Percentiles rank a stretch among this genome's conserved stretches.
phyloP scores from a whole-genome alignment of 2,329 filamentous ascomycete species.

The Pyrenochaeta sp. region DNA sequence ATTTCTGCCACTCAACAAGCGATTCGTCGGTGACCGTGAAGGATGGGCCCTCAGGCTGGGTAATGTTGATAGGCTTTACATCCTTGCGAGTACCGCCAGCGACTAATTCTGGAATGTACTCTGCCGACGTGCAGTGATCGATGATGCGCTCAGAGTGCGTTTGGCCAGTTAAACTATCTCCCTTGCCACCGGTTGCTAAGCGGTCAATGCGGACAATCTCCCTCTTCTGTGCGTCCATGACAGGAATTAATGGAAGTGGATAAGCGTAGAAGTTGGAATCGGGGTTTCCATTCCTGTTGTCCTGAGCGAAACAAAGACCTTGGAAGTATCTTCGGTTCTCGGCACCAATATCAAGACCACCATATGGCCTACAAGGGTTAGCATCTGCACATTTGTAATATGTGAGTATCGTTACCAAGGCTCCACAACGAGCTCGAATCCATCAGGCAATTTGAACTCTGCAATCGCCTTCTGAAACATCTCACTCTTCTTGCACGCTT shows the following conservation, averaged over 20 bases:
- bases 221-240: conserved; percentile 47
- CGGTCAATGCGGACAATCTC: conserved; percentile 48
- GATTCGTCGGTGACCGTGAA: conserved; percentile 64
- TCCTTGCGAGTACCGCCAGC: conserved; percentile 50
- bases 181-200: conserved; percentile 50
- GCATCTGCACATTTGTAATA: background rate
- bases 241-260: conserved; percentile 47
- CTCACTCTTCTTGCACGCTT: conserved; percentile 61
- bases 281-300: conserved; percentile 55
- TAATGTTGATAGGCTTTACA: conserved; percentile 74
- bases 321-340: conserved; percentile 63
- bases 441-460: conserved; percentile 62
- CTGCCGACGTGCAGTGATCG: conserved; percentile 60
- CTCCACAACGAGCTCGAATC: conserved; percentile 64
- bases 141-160: conserved; percentile 49
- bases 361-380: conserved; percentile 56
- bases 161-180: conserved; percentile 48
- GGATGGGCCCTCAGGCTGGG: conserved; percentile 74
- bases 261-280: conserved; percentile 54
- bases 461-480: conserved; percentile 61
- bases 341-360: conserved; percentile 59
- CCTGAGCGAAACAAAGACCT: conserved; percentile 62
- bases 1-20: conserved; percentile 58
- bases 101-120: conserved; percentile 59
- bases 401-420: conserved; percentile 51